phyloP scores from a whole-genome alignment of 2,329 filamentous ascomycete genomes.

The Neonectria coccinea region DNA sequence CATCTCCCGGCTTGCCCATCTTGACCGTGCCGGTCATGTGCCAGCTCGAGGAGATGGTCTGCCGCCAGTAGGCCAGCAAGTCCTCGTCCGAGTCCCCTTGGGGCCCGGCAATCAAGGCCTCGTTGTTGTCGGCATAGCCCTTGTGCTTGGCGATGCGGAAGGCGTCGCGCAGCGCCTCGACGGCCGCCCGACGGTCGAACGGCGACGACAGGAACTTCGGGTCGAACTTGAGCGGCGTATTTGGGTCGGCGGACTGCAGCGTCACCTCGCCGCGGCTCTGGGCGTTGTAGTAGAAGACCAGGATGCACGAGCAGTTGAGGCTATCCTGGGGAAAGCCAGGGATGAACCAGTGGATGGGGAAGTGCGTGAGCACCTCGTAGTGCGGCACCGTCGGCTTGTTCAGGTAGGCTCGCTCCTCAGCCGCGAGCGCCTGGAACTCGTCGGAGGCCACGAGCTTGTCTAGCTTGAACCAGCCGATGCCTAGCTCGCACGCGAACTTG shows the following conservation, averaged over 20 bases:
- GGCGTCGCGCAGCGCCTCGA: conserved; percentile 61
- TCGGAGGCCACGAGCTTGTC: conserved; percentile 52
- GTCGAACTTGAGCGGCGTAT: conserved; percentile 63
- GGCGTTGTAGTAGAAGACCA: conserved; percentile 64
- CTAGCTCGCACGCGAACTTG: conserved; percentile 53
- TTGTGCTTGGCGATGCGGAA: conserved; percentile 55
- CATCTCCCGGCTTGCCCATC: conserved; percentile 63
- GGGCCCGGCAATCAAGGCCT: conserved; percentile 57
- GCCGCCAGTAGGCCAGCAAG: conserved; percentile 58
- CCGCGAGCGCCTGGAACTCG: conserved; percentile 64
- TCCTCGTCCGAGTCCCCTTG: conserved; percentile 64
- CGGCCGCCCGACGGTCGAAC: conserved; percentile 64
- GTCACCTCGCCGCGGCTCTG: conserved; percentile 64
- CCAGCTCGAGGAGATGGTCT: conserved; percentile 60
- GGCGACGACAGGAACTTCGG: conserved; percentile 64
- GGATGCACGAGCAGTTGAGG: conserved; percentile 57
- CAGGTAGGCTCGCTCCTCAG: conserved; percentile 57
- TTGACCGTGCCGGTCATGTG: conserved; percentile 68
- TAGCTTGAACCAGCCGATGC: conserved; percentile 60
- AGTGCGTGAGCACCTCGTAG: conserved; percentile 65
- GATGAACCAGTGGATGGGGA: conserved; percentile 56
- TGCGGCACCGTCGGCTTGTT: conserved; percentile 64
- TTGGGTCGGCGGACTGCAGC: conserved; percentile 64
- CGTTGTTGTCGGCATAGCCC: conserved; percentile 57
- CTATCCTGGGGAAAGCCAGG: conserved; percentile 52